Base-by-base conservation (phyloP, 805 yeast genomes). In the Candida broadrunensis region DNA sequence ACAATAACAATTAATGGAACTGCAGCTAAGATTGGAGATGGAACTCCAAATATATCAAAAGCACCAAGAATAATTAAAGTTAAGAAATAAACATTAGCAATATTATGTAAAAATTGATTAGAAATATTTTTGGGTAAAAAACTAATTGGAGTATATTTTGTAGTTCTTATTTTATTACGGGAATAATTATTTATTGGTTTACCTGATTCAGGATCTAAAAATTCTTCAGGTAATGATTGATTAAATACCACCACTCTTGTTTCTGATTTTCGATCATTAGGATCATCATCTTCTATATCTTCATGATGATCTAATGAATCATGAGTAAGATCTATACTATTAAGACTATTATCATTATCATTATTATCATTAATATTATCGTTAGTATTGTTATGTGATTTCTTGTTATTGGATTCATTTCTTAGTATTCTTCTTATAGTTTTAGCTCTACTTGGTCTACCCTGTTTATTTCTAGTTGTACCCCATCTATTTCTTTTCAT, bases 101-200 rank as follows among this genome's bases (percentile, higher is more conserved):
- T 78, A 60, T 90, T 91, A 50, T 77, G 80, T 12, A 58, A 40
- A 62, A 90, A 90, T 67, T 93, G 98, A 48, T 77, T 74, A 35
- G 66, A 61, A 36, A 91, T 61, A 63, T 91, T 89, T 60, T 89
- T 89, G 2, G 98, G 98, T 23, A 93, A 49, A 56, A 91, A 91
- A 7, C 88, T 72, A 35, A 93, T 58, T 5, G 98, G 97, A 2
- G 97, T 91, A 63, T 91, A 91, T 67, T 88, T 91, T 2, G 99
- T 88, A 0, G 98, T 89, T 68, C 97, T 80, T 51, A 93, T 88
- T 61, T 93, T 90, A 70, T 91, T 91, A 54, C 97, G 76, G 9
- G 95, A 81, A 56, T 85, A 91, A n/a, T 62, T 58, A 0, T 72
- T 70, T 15, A 54, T 56, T 1, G 91, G 86, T 27, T 76, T 73